Base-by-base conservation (phyloP, 306 rosid species). In the Pyrus bretschneideri region DNA sequence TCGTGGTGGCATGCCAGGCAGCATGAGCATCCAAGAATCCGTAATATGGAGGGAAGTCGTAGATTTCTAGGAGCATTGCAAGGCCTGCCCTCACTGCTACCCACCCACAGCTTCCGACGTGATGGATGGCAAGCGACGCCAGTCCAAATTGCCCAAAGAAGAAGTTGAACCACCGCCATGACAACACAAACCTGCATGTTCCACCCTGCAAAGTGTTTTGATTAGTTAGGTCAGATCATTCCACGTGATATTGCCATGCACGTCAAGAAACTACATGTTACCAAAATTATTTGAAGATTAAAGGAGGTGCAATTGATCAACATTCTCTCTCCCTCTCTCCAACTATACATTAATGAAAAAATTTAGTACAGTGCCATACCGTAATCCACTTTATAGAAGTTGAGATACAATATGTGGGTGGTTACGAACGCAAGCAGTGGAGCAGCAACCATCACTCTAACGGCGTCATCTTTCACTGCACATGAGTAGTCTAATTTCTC, bases 361-460 rank as follows among this genome's bases (percentile, higher is more conserved):
- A 6, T 13, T 29, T 27, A 27, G 66, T 14, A 27, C 33, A 61
- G 6, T 18, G 22, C 33, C 33, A 70, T 86, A 90, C 97, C 96
- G 64, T 87, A 82, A 77, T 90, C 96, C 27, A 93, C 80, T 58
- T 83, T 88, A 69, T 79, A 93, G 70, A 73, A 45, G 92, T 90
- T 90, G 84, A 90, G 87, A 81, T 82, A 93, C 80, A 89, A 40
- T 72, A 93, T 84, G 73, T 93, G 96, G 27, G 93, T 91, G 78
- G 83, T 81, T 19, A 87, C 80, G 58, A 93, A 91, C 51, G 96
- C 88, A 69, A 88, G 81, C 79, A 91, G 81, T 8, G 96, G 98
- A 70, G 98, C 96, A 27, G 88, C 68, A 82, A 89, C 81, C 96
- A 90, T 91, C 63, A 89, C 90, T 88, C 95, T 85, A 69, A 83